Percentiles rank a stretch among this genome's conserved stretches.
phyloP scores from a whole-genome alignment of 73 alveolate species.

The Stentor coeruleus region DNA sequence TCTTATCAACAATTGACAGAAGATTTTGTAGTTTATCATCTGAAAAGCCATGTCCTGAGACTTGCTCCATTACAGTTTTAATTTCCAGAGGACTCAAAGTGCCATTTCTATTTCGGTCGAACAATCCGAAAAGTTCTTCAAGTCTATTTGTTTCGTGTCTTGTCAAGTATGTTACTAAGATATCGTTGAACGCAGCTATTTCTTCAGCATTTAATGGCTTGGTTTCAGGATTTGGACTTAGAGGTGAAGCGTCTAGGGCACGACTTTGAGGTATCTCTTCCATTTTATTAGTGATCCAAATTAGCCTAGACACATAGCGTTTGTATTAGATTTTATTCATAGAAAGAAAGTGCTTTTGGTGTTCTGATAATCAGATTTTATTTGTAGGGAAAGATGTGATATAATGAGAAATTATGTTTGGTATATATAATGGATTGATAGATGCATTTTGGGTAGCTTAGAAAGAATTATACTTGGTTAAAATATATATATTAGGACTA shows the following conservation, averaged over 20 bases:
- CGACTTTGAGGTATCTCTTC: background rate
- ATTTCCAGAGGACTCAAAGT: conserved; percentile 3
- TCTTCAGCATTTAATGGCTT: background rate
- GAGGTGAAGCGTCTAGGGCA: background rate
- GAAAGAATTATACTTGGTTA: no score
- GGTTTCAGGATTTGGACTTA: background rate
- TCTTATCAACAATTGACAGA: background rate
- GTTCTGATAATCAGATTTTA: no score
- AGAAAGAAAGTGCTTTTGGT: no score
- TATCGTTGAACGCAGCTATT: conserved; percentile 12
- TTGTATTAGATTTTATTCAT: no score
- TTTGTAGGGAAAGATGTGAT: no score
- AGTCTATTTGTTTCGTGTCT: background rate
- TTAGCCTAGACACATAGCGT: no score
- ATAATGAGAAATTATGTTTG: no score
- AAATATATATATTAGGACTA: no score
- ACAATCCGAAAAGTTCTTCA: conserved; percentile 8
- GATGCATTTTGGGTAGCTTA: no score
- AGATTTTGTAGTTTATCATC: background rate
- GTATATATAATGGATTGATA: no score
- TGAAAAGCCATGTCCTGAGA: conserved; percentile 18
- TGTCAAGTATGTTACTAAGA: background rate
- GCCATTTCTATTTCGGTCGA: conserved; percentile 15
- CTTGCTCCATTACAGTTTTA: conserved; percentile 24
- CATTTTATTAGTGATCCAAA: no score